Percentiles rank a stretch among this genome's conserved stretches.
Evolutionary conservation across 106 monocot species (phyloP).

Genomic region (Allium fistulosum): DNA sequence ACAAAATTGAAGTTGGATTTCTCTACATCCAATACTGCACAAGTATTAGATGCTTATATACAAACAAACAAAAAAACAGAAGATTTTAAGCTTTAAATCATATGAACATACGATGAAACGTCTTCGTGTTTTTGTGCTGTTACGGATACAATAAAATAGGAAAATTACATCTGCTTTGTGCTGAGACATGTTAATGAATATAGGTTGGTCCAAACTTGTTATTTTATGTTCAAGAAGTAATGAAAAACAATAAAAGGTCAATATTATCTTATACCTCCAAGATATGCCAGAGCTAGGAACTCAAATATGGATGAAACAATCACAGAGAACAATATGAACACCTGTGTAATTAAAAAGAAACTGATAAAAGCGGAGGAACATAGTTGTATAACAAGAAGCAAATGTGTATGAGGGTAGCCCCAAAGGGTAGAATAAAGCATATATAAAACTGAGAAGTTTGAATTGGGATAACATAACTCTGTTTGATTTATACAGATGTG

Average conservation of each 20-base stretch:
- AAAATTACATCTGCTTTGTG: no score
- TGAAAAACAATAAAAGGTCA: neutral
- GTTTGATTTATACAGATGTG: neutral
- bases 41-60: no score
- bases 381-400: neutral
- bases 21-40: no score
- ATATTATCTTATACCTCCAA: conserved; percentile 32
- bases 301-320: conserved; percentile 36
- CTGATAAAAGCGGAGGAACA: neutral
- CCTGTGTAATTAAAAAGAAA: conserved; percentile 29
- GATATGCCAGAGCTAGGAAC: conserved; percentile 35
- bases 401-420: neutral
- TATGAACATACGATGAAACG: no score
- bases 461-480: neutral
- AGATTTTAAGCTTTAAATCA: no score
- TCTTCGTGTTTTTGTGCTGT: no score
- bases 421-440: neutral
- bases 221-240: neutral
- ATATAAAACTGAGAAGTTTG: neutral
- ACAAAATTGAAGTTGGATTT: no score
- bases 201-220: neutral
- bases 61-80: no score
- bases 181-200: neutral
- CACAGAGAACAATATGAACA: conserved; percentile 51
- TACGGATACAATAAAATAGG: no score